Evolutionary conservation across 2,329 filamentous ascomycete species (phyloP), one percentile per base, ranked within the genome.

Genomic region (Claviceps capensis): DNA sequence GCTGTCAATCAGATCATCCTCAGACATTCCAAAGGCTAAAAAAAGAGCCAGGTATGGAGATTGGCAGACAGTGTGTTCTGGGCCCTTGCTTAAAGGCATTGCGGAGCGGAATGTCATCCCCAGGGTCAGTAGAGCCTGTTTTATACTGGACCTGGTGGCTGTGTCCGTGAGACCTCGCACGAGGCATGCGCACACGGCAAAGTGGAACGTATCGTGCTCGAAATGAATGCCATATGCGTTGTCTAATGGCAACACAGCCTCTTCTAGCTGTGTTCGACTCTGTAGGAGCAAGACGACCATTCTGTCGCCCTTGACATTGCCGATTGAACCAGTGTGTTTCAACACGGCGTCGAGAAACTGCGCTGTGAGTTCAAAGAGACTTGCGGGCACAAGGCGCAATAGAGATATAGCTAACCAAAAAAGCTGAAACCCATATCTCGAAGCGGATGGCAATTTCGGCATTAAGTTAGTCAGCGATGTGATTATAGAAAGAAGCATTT

Each of bases 401-500:
- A 86, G 69, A 2, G 81, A 83, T 57, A 85, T 77, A 9, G 81
- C 81, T 37, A 86, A 69, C 82, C 82, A 86, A 62, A 86, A 86
- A 5, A 86, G 69, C 59, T 86, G 82, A 37, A 83, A 67, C 0
- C 82, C 80, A 59, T 86, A 86, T 36, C 82, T 76, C 30, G 82
- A 86, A 9, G 81, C 75, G 2, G 79, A 77, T 5, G 79, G 79
- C 19, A 86, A 71, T 60, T 85, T 85, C 16, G 77, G 72, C 73
- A 85, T 83, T 81, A 86, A 85, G 62, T 83, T 85, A 11, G 82
- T 83, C 45, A 86, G 64, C 2, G 80, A 78, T 2, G 78, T 82
- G 22, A 85, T 75, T 51, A 86, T 84, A 5, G 82, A 78, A 37
- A 83, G 75, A 34, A 85, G 72, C 81, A 86, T 83, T 58, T 85